Percentiles rank a stretch among this genome's conserved stretches.
Conservation (phyloP, 768 basidiomycete species). For the Trametopsis cervina region DNA sequence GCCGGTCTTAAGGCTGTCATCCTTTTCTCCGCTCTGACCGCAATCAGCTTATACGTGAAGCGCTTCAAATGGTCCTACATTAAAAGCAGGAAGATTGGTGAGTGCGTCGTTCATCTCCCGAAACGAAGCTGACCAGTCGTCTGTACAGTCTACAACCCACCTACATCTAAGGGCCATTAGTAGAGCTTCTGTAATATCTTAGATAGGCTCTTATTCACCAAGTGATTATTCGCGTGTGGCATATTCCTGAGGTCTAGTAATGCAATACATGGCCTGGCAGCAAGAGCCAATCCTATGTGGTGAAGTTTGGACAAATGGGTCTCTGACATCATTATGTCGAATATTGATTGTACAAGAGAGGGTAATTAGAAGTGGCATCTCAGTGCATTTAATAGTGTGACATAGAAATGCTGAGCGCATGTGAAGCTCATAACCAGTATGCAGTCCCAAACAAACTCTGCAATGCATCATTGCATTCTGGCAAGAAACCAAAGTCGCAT, state of each 20-base stretch:
- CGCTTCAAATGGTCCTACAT: slow-evolving; percentile 91
- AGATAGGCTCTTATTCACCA: background rate
- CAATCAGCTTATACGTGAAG: slow-evolving; percentile 82
- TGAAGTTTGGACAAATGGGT: too few species aligned
- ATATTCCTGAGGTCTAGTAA: background rate
- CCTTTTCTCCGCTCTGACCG: slow-evolving; percentile 80
- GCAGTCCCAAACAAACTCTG: too few species aligned
- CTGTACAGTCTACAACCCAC: background rate
- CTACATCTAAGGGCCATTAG: background rate
- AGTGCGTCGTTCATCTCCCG: background rate
- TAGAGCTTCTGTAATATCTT: background rate
- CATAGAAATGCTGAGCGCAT: too few species aligned
- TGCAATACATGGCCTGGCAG: too few species aligned
- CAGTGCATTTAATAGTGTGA: background rate
- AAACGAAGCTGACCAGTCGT: background rate
- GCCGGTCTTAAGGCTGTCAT: slow-evolving; percentile 94
- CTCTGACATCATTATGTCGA: background rate
- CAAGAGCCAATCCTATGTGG: too few species aligned
- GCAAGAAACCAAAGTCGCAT: background rate
- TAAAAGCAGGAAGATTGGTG: slow-evolving; percentile 91
- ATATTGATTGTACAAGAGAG: background rate
- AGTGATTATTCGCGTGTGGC: too few species aligned
- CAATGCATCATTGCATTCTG: too few species aligned
- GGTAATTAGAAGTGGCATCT: background rate
- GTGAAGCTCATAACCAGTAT: too few species aligned